phyloP scores from a whole-genome alignment of 306 rosid genomes.

The Begonia fuchsioides region DNA sequence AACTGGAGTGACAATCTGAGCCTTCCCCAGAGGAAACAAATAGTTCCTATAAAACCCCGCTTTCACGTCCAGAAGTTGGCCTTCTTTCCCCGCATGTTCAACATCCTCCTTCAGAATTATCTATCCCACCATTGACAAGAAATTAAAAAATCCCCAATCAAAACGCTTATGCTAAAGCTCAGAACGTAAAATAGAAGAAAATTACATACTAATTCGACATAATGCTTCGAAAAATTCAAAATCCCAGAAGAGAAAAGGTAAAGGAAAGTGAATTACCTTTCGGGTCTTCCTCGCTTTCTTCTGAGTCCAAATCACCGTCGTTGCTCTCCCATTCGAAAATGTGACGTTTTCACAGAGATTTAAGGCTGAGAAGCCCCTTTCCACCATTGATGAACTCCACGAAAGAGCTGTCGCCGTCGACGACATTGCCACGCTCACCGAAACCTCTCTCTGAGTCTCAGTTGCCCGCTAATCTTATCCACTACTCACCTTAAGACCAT shows the following conservation, averaged over 20 bases:
- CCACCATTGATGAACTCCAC: slow-evolving; percentile 42
- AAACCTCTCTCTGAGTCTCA: neutral
- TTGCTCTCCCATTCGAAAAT: slow-evolving; percentile 13
- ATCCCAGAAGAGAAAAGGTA: too few species aligned
- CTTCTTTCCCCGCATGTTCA: slow-evolving; percentile 48
- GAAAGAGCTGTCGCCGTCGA: slow-evolving; percentile 48
- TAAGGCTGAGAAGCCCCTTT: slow-evolving; percentile 12
- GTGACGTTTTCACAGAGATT: slow-evolving; percentile 25
- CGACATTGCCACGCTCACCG: slow-evolving; percentile 32
- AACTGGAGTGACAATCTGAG: slow-evolving; percentile 65
- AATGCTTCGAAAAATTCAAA: too few species aligned
- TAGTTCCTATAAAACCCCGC: slow-evolving; percentile 78
- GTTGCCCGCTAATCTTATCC: too few species aligned
- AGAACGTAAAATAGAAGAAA: neutral
- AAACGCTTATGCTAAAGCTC: neutral
- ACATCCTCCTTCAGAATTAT: slow-evolving; percentile 84
- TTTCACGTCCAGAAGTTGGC: slow-evolving; percentile 66
- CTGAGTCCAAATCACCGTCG: slow-evolving; percentile 44
- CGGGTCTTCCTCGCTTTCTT: slow-evolving; percentile 68
- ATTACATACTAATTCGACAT: neutral
- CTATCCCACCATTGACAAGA: slow-evolving; percentile 17
- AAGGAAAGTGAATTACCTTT: slow-evolving; percentile 28
- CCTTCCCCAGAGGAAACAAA: slow-evolving; percentile 64
- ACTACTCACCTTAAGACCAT: too few species aligned
- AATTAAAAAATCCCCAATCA: neutral